Evolutionary conservation across 2,329 filamentous ascomycete species (phyloP).

Genomic region (Sphaerulina vaccinii): DNA sequence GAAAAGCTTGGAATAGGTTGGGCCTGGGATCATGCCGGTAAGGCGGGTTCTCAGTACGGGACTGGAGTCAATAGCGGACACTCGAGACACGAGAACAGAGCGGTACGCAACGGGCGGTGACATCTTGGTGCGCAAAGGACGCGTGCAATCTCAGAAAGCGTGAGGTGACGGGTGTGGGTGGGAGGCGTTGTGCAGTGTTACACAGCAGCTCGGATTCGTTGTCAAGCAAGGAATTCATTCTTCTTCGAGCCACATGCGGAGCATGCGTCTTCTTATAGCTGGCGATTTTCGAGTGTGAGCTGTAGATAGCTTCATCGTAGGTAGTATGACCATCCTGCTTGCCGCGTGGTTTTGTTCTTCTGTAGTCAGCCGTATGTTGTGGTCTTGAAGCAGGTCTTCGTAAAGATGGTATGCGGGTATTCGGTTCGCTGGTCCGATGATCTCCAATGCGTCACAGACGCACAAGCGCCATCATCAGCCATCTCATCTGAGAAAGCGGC

Average conservation of each 20-base stretch:
- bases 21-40: conserved; percentile 11
- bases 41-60: background rate
- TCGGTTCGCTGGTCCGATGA: too few species aligned
- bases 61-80: background rate
- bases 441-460: background rate
- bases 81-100: conserved; percentile 7
- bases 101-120: conserved; percentile 7
- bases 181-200: conserved; percentile 11
- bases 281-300: background rate
- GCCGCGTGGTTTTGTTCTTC: too few species aligned
- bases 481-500: background rate
- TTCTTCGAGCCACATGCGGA: background rate
- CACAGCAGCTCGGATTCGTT: conserved; percentile 15
- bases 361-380: too few species aligned
- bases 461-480: conserved; percentile 7
- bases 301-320: background rate
- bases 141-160: conserved; percentile 8
- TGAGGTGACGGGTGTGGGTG: conserved; percentile 8
- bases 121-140: conserved; percentile 8
- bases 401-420: too few species aligned
- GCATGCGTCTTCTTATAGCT: background rate
- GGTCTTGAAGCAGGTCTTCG: too few species aligned
- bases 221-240: conserved; percentile 13
- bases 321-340: too few species aligned
- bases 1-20: conserved; percentile 1